Evolutionary conservation across 192 early-diverging fungal species (phyloP), one percentile per base, ranked within the genome.

Genomic region (Chytriomyces sp.): DNA sequence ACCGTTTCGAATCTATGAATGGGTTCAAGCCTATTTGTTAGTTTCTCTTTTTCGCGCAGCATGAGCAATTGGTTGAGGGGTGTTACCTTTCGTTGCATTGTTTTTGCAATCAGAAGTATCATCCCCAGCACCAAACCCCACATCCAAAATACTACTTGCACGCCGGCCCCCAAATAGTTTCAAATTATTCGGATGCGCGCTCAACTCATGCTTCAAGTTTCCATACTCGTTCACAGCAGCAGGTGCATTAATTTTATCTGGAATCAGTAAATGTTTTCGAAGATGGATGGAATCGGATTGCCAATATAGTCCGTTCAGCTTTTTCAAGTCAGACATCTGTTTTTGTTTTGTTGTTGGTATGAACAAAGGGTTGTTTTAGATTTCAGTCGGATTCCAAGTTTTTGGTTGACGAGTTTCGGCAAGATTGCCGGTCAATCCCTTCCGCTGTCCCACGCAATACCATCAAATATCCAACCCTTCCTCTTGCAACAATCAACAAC

Each of bases 241-340:
- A 35, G 35, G n/a, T n/a, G 49, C 6, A 46, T 48, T 49, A 3
- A 69, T 48, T 53, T 16, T 18, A 26, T 65, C 64, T 10, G 76
- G 76, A 18, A 77, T 69, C 11, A 60, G 13, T 8, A 77, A 60
- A 7, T n/a, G 20, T 46, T 60, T 69, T 7, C 76, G 76, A 13
- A 69, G 67, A 47, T 77, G 76, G 66, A 77, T 69, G 13, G 76
- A 70, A 45, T 77, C 76, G 18, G 43, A 63, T 24, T 18, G 45
- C 77, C 69, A 79, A 5, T 53, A 45, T 7, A 77, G 76, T 16
- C 47, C 26, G 67, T 77, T 77, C 57, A 77, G 59, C 6, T 57
- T 47, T 45, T 69, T 68, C n/a, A 77, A 50, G 28, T 69, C 65
- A n/a, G 66, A 28, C 7, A 69, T n/a, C 74, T 76, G 50, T 49